Conservation (phyloP, 345 rosid species). For the Eucalyptus regnans region DNA sequence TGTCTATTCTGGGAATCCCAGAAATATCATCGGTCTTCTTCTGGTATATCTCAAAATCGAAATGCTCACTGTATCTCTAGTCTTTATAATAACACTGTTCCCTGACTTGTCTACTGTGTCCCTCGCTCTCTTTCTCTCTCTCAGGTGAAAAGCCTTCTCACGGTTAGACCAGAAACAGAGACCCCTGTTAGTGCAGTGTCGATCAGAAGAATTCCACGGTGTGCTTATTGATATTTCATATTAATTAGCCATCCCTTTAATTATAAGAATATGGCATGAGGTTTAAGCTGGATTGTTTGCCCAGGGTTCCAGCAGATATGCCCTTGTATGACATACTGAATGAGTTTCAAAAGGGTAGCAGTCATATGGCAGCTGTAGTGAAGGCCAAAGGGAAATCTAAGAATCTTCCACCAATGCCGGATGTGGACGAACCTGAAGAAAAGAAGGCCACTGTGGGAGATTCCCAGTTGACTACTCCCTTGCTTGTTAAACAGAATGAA, state of each 20-base stretch:
- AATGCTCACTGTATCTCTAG: neutral
- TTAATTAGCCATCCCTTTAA: neutral
- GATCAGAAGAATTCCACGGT: slow-evolving; percentile 94
- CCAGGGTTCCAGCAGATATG: slow-evolving; percentile 97
- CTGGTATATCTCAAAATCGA: slow-evolving; percentile 36
- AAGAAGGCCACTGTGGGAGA: slow-evolving; percentile 12
- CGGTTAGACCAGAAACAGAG: slow-evolving; percentile 94
- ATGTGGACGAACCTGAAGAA: slow-evolving; percentile 27
- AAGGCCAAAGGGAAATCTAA: slow-evolving; percentile 53
- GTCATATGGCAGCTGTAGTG: slow-evolving; percentile 99
- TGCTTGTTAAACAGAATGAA: slow-evolving; percentile 42
- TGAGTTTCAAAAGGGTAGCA: slow-evolving; percentile 98
- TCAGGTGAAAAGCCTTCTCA: slow-evolving; percentile 93
- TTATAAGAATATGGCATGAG: neutral
- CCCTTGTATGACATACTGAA: slow-evolving; percentile 91
- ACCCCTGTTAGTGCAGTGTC: slow-evolving; percentile 86
- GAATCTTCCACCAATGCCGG: slow-evolving; percentile 15
- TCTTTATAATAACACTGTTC: neutral
- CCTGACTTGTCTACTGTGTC: neutral
- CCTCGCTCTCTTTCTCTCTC: neutral
- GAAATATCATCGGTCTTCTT: slow-evolving; percentile 81
- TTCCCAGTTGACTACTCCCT: slow-evolving; percentile 46
- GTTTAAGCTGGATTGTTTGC: neutral
- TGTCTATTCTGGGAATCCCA: slow-evolving; percentile 80
- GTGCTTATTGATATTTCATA: neutral